phyloP scores from a whole-genome alignment of 768 basidiomycete genomes.

The Coprinellus micaceus region DNA sequence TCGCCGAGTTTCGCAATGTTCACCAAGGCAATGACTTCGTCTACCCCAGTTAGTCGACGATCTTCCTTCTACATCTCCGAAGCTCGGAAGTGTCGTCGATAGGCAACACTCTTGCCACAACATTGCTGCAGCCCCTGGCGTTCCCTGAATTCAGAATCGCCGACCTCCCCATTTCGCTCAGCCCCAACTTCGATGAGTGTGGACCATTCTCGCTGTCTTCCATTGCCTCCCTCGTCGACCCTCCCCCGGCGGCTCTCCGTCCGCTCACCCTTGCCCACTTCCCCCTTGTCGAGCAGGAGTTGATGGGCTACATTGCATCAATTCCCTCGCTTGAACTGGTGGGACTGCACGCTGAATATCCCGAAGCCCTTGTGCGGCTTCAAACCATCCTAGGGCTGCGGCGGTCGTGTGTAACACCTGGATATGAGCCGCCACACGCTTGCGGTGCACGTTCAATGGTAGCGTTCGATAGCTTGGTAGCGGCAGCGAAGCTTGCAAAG shows the following conservation, averaged over 20 bases:
- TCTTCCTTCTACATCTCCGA: background rate
- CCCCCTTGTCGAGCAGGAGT: background rate
- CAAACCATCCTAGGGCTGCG: no score
- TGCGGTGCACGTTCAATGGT: no score
- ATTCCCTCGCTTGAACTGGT: background rate
- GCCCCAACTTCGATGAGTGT: constrained; percentile 3
- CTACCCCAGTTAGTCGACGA: background rate
- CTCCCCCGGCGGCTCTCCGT: background rate
- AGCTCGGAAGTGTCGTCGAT: background rate
- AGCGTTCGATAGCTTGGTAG: no score
- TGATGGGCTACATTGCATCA: background rate
- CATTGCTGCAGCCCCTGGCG: background rate
- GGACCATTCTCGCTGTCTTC: background rate
- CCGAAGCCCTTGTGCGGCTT: no score
- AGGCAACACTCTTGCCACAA: background rate
- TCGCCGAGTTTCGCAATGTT: background rate
- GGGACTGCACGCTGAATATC: constrained; percentile 1
- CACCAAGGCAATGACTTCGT: background rate
- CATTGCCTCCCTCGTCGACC: background rate
- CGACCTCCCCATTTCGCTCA: background rate
- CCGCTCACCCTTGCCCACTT: background rate
- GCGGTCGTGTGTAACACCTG: no score
- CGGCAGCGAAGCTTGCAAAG: background rate
- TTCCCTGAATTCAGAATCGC: background rate
- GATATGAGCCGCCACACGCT: no score